These are phyloP conservation scores for Gossypium schwendimanii DNA, from an alignment of 441 rosid species.

Conservation along the genomic window DNA sequence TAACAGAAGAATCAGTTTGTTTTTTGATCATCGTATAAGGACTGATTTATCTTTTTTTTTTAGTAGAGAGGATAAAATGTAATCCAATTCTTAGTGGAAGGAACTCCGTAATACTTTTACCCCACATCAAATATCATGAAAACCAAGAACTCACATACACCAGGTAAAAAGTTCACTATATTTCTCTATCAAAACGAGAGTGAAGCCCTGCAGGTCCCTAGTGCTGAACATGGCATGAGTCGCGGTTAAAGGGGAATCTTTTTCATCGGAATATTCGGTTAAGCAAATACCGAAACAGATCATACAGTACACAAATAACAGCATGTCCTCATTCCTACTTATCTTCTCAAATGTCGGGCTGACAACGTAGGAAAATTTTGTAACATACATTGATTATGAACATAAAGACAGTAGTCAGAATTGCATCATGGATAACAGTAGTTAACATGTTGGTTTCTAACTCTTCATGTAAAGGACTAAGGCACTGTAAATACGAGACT, in stretches of 20 bases:
- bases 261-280: not conserved
- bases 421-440: not conserved
- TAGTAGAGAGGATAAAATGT: fast-evolving
- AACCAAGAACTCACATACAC: not conserved
- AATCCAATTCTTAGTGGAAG: too few relatives aligned
- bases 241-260: not conserved
- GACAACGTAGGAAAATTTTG: too few relatives aligned
- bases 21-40: too few relatives aligned
- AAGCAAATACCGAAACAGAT: not conserved
- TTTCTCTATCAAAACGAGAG: not conserved
- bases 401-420: not conserved
- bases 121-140: not conserved
- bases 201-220: not conserved
- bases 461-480: not conserved
- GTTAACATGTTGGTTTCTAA: not conserved
- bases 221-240: not conserved
- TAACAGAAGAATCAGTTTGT: too few relatives aligned
- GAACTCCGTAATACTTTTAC: too few relatives aligned
- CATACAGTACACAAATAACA: not conserved
- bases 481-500: too few relatives aligned
- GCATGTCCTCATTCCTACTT: not conserved
- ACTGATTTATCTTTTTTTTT: too few relatives aligned
- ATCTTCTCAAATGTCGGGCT: not conserved
- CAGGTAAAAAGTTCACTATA: not conserved
- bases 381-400: not conserved